Conservation (phyloP, 169 alveolate genomes). For the Plasmodium adleri region DNA sequence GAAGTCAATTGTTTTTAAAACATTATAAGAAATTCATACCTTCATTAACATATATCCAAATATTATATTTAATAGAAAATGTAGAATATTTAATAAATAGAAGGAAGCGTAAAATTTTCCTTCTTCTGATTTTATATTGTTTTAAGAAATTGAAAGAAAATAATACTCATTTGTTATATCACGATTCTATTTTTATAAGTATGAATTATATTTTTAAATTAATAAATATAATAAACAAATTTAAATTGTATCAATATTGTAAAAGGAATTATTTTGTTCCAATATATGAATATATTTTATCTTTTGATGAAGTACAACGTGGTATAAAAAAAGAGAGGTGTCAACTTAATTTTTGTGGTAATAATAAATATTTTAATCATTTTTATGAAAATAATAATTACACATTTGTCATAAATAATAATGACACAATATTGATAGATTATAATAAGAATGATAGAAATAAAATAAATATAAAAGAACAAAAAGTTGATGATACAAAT, state of each 20-base stretch:
- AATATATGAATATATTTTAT: conserved; percentile 38
- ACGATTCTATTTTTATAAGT: neutral
- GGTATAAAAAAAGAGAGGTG: neutral
- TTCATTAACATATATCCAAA: conserved; percentile 42
- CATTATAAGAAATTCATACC: conserved; percentile 52
- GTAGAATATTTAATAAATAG: conserved; percentile 59
- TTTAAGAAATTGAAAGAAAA: conserved; percentile 46
- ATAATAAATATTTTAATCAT: neutral
- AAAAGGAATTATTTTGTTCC: conserved; percentile 45
- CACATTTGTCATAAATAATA: conserved; percentile 42
- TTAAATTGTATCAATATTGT: conserved; percentile 56
- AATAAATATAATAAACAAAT: conserved; percentile 61
- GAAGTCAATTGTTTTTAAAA: conserved; percentile 50
- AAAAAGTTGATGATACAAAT: neutral
- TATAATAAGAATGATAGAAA: neutral
- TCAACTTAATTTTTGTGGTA: neutral
- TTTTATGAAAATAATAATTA: conserved; percentile 8
- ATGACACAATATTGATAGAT: conserved; percentile 31
- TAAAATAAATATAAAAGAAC: neutral
- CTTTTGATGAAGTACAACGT: neutral
- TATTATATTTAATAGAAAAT: conserved; percentile 47
- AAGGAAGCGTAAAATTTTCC: conserved; percentile 54
- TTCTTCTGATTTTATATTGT: conserved; percentile 46
- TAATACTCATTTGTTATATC: neutral
- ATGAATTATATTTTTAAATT: conserved; percentile 47